These are phyloP conservation scores for Ceratocystis variospora DNA, from an alignment of 2,329 filamentous ascomycete genomes.

Conservation along the genomic window DNA sequence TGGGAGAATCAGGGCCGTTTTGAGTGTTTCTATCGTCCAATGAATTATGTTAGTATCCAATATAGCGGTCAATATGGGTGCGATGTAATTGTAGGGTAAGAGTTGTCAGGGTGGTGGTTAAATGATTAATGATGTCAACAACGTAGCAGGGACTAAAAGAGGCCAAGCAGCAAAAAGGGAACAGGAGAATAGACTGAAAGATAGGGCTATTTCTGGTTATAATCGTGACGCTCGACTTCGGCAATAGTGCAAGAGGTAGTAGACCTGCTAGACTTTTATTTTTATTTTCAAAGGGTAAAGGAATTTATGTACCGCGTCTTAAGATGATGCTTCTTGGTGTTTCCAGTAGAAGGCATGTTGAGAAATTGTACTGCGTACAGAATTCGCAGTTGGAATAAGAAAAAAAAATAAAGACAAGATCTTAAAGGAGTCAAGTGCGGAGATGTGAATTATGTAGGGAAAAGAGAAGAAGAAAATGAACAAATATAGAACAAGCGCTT, in stretches of 20 bases:
- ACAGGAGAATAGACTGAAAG: not conserved
- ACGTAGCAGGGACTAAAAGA: not conserved
- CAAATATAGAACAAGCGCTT: not conserved
- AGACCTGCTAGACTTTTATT: conserved; percentile 1
- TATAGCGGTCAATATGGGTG: not conserved
- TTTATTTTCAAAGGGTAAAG: not conserved
- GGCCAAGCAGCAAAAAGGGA: not conserved
- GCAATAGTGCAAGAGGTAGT: not conserved
- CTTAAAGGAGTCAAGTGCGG: not conserved
- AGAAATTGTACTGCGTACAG: not conserved
- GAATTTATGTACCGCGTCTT: conserved; percentile 14
- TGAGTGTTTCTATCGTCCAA: conserved; percentile 16
- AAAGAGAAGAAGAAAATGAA: not conserved
- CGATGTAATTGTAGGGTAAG: not conserved
- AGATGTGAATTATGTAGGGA: not conserved
- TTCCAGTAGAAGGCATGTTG: conserved; percentile 14
- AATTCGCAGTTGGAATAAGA: not conserved
- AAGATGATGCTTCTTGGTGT: conserved; percentile 13
- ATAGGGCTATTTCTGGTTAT: not conserved
- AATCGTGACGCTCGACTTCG: not conserved
- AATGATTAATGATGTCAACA: not conserved
- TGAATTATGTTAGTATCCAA: not conserved
- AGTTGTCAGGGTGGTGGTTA: not conserved
- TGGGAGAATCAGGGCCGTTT: conserved; percentile 49
- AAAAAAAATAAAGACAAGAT: not conserved